Evolutionary conservation across 768 basidiomycete species (phyloP).

Genomic region (Suillus subalutaceus): DNA sequence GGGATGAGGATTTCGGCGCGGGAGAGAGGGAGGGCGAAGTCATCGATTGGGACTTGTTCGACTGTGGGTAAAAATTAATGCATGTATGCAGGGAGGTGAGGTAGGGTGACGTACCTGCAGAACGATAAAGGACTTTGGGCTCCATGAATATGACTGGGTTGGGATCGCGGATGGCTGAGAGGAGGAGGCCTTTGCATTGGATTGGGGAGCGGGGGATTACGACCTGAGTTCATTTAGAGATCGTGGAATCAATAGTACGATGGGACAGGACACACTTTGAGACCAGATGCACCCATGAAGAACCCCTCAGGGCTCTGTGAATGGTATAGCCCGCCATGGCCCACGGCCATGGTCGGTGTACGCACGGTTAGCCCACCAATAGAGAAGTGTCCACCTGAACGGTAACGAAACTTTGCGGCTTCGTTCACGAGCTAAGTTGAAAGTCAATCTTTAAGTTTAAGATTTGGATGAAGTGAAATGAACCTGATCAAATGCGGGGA

Average conservation of each 20-base stretch:
- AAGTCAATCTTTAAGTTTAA: not conserved
- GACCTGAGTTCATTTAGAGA: conserved; percentile 37
- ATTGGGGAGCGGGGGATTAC: conserved; percentile 95
- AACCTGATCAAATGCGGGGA: conserved; percentile 93
- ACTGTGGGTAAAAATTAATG: conserved; percentile 42
- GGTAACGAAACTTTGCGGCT: conserved; percentile 91
- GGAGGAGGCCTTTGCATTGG: conserved; percentile 90
- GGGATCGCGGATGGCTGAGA: conserved; percentile 87
- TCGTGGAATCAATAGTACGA: not conserved
- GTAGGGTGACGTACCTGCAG: conserved; percentile 55
- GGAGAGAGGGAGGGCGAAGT: conserved; percentile 82
- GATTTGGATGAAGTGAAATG: conserved; percentile 12
- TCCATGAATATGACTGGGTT: conserved; percentile 97
- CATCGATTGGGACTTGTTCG: conserved; percentile 91
- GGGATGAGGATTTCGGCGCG: conserved; percentile 74
- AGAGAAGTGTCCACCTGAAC: conserved; percentile 82
- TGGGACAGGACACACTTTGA: conserved; percentile 60
- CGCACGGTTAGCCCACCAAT: conserved; percentile 84
- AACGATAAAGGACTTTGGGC: conserved; percentile 91
- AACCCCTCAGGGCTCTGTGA: conserved; percentile 95
- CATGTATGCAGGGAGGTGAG: conserved; percentile 6
- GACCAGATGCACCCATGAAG: conserved; percentile 87
- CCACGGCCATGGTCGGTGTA: conserved; percentile 90
- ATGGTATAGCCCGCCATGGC: conserved; percentile 91
- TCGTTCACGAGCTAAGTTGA: conserved; percentile 81